Base-by-base conservation (phyloP, 495 filamentous ascomycete species). In the Penicillium odoratum region DNA sequence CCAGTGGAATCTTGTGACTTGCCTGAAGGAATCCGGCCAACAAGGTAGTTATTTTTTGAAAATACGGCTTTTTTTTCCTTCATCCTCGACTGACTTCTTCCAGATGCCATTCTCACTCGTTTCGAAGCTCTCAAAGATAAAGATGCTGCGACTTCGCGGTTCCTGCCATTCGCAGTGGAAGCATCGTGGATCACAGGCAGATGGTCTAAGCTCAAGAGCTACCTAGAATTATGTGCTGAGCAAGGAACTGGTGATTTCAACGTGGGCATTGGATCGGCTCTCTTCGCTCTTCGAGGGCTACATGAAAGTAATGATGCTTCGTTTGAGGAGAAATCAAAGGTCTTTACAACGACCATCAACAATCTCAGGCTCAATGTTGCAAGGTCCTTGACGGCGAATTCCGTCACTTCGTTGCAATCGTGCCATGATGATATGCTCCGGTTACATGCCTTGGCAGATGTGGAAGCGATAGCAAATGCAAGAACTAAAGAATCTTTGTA, bases 21-120 rank as follows among this genome's bases (percentile, higher is more conserved):
- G 95, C 65, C 80, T 99, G 13, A 93, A 90, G 65, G 91, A 97
- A 72, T 93, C 92, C 33, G 92, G 92, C 10, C 92, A 96, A 67
- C 86, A 96, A 75, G 91, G 89, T 90, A 78, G 69, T 29, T 49
- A 26, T n/a, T 7, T 15, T 4, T 21, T 15, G 25, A 51, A 1
- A 28, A 43, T 3, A 0, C 4, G 9, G 7, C 8, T 52, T 21
- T 52, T 1, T 15, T 11, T 33, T 51, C 33, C 46, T 62, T 64
- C 70, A n/a, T 30, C 15, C 0, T 8, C 7, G 8, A n/a, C 46
- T 48, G 51, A 61, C 62, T 52, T 28, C 54, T 34, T 40, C 9
- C 60, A 92, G 88, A 97, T 73, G 88, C 90, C 16, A 81, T 96
- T 28, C 75, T 95, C 28, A 94, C 89, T 57, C 89, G 91, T 57